These are phyloP conservation scores for Linum trigynum DNA, from an alignment of 345 rosid species.

Conservation along the genomic window DNA sequence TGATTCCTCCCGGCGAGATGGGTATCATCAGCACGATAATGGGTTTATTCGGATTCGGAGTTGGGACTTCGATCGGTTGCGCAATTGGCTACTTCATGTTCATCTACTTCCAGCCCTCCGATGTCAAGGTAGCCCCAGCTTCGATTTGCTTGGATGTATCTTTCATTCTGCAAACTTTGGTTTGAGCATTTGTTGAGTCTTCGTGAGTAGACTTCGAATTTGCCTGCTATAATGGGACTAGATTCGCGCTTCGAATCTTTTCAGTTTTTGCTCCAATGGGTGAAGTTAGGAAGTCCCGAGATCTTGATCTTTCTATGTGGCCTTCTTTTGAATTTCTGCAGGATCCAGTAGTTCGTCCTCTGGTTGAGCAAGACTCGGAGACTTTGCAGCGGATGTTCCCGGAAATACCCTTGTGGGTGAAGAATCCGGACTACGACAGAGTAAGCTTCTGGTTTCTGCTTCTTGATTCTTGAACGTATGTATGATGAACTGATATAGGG, in stretches of 20 bases:
- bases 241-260: background rate
- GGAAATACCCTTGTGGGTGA: constrained; percentile 29
- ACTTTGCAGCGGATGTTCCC: constrained; percentile 20
- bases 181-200: background rate
- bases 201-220: background rate
- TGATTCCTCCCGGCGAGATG: constrained; percentile 22
- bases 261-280: background rate
- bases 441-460: constrained; percentile 18
- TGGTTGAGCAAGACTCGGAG: constrained; percentile 25
- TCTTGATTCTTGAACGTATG: no score
- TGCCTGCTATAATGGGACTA: no score
- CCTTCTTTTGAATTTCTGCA: constrained; percentile 8
- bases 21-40: constrained; percentile 54
- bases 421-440: constrained; percentile 26
- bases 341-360: constrained; percentile 25
- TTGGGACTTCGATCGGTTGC: constrained; percentile 69
- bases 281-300: background rate
- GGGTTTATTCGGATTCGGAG: constrained; percentile 62
- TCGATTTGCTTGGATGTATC: no score
- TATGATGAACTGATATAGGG: no score
- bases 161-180: no score
- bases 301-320: background rate
- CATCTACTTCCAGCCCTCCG: constrained; percentile 54
- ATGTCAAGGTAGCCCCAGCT: constrained; percentile 43
- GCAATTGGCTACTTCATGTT: constrained; percentile 69